Evolutionary conservation across 108 stramenopile genomes (phyloP).

Genomic region (Cyclotella distinguenda): DNA sequence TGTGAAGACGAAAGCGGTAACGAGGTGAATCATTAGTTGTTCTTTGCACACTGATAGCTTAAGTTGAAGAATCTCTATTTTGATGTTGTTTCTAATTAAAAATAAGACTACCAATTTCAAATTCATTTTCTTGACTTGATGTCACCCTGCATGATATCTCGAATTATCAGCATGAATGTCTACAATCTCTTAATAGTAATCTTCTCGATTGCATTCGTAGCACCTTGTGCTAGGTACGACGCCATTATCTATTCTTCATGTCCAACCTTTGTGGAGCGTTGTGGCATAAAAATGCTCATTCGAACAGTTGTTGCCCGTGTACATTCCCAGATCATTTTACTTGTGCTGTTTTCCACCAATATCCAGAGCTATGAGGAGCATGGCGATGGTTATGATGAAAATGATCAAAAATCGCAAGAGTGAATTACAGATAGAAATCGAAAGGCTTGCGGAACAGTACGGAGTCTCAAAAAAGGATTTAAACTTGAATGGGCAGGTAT

Average conservation of each 20-base stretch:
- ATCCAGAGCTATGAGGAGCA: background rate
- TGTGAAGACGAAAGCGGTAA: background rate
- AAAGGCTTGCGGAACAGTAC: conserved; percentile 25
- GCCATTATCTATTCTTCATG: background rate
- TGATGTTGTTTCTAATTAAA: background rate
- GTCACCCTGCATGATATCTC: background rate
- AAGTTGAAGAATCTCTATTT: background rate
- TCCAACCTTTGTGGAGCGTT: no score
- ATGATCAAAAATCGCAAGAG: conserved; percentile 19
- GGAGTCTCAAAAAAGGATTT: conserved; percentile 7
- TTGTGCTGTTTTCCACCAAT: conserved; percentile 17
- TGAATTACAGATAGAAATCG: conserved; percentile 23
- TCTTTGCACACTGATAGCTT: background rate
- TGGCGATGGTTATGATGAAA: conserved; percentile 10
- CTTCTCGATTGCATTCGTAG: conserved; percentile 35
- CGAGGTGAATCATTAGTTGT: background rate
- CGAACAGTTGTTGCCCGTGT: no score
- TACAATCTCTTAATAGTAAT: conserved; percentile 25
- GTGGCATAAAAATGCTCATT: no score
- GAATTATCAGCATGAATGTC: conserved; percentile 31
- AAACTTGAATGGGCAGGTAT: background rate
- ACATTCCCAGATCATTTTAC: conserved; percentile 21
- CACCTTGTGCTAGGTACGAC: conserved; percentile 20
- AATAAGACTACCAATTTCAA: background rate
- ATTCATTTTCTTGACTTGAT: no score